These are phyloP conservation scores for Mucor sp. DNA, from an alignment of 371 early-diverging fungal genomes.

Conservation along the genomic window DNA sequence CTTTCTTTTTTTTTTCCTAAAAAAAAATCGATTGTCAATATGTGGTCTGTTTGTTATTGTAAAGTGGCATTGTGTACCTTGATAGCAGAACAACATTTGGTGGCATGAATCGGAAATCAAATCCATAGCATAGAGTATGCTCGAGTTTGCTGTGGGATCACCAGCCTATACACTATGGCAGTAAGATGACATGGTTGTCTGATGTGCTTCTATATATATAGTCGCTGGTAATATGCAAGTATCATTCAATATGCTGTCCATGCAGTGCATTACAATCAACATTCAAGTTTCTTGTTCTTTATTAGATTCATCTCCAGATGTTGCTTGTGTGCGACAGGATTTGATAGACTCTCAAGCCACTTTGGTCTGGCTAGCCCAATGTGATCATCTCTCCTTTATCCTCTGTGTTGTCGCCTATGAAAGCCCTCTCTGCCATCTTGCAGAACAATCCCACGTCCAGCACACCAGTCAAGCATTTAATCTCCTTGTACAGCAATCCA, in stretches of 20 bases:
- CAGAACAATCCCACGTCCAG: constrained; percentile 93
- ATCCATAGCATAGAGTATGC: not conserved
- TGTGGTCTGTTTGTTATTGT: not conserved
- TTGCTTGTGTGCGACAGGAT: too few relatives aligned
- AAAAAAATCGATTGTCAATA: not conserved
- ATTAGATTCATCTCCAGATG: too few relatives aligned
- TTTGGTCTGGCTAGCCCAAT: not conserved
- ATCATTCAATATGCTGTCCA: too few relatives aligned
- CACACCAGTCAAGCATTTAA: constrained; percentile 82
- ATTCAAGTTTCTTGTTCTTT: too few relatives aligned
- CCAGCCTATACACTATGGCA: too few relatives aligned
- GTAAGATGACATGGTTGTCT: too few relatives aligned
- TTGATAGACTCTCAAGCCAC: too few relatives aligned
- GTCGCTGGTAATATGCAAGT: too few relatives aligned
- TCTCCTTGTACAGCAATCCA: constrained; percentile 48
- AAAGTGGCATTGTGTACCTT: not conserved
- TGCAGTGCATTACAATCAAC: too few relatives aligned
- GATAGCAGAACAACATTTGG: not conserved
- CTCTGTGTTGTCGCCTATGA: constrained; percentile 63
- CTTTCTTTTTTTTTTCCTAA: not conserved
- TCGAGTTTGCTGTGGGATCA: too few relatives aligned
- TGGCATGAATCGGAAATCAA: not conserved
- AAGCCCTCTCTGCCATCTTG: constrained; percentile 79
- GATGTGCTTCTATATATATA: too few relatives aligned
- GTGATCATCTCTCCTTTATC: not conserved